phyloP scores from a whole-genome alignment of 176 grass and related monocot species.

The Eleusine indica region DNA sequence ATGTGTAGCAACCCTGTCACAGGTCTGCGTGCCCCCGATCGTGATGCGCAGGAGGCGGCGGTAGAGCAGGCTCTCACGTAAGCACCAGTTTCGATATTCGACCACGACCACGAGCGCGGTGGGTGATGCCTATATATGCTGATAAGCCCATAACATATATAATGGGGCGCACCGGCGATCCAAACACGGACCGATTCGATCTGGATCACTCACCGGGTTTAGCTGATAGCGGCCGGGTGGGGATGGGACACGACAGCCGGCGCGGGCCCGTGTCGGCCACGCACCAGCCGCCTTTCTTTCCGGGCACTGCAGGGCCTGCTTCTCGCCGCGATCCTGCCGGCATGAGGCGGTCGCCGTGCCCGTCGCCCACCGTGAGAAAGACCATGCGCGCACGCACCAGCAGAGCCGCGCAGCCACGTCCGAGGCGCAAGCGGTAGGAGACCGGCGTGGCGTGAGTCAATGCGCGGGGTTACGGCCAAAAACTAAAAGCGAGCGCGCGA shows the following conservation, averaged over 20 bases:
- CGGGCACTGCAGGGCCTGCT: neutral
- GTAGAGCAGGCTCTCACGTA: neutral
- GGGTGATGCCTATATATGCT: neutral
- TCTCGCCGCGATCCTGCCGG: neutral
- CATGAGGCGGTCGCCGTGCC: conserved; percentile 22
- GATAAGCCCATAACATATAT: neutral
- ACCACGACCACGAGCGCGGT: neutral
- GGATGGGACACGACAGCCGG: neutral
- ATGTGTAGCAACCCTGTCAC: neutral
- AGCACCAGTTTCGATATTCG: neutral
- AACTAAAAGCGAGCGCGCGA: neutral
- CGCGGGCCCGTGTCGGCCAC: neutral
- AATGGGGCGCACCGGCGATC: neutral
- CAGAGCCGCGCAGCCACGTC: neutral
- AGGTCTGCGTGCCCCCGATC: too few relatives aligned
- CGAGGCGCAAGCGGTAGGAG: too few relatives aligned
- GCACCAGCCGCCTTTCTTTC: neutral
- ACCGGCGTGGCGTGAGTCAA: neutral
- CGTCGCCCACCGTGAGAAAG: neutral
- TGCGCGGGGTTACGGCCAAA: too few relatives aligned
- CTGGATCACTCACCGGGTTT: neutral
- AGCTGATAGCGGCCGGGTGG: neutral
- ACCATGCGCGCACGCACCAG: neutral
- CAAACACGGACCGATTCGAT: neutral
- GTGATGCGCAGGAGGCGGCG: too few relatives aligned